Conservation (phyloP, 2,329 filamentous ascomycete species). For the Cladobotryum protrusum region DNA sequence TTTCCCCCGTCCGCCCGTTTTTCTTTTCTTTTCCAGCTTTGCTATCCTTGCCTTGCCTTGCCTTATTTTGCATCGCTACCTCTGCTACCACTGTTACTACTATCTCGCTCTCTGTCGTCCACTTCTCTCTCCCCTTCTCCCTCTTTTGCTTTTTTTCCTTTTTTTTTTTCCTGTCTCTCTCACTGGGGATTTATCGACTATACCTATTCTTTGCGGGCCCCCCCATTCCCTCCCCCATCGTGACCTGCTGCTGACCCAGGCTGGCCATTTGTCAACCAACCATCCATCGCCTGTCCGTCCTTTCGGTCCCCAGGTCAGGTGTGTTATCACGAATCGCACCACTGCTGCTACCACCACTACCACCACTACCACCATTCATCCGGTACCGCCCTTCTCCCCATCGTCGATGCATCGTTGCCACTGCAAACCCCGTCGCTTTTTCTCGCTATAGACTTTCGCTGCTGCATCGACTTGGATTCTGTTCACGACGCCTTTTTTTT, state of each 20-base stretch:
- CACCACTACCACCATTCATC: conserved; percentile 3
- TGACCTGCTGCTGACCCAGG: neutral
- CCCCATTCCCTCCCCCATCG: neutral
- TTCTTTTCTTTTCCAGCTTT: neutral
- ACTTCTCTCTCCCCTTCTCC: neutral
- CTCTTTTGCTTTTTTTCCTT: neutral
- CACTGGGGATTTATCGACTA: neutral
- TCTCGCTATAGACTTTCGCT: conserved; percentile 13
- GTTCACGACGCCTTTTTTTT: conserved; percentile 5
- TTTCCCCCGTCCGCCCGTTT: neutral
- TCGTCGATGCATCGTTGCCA: conserved; percentile 24
- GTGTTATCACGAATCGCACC: conserved; percentile 14
- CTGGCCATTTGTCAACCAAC: conserved; percentile 18
- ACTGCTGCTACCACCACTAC: neutral
- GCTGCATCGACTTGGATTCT: conserved; percentile 10
- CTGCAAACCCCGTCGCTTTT: conserved; percentile 14
- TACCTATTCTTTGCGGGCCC: too few relatives aligned
- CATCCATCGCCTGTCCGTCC: neutral
- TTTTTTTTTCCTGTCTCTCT: too few relatives aligned
- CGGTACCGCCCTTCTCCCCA: conserved; percentile 8
- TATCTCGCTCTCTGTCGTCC: conserved; percentile 1
- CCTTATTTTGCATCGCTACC: neutral
- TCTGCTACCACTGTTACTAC: neutral
- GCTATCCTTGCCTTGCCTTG: neutral
- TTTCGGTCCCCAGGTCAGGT: conserved; percentile 5